These are phyloP conservation scores for Debaryomyces udenii DNA, from an alignment of 1,139 yeast species.

Conservation along the genomic window DNA sequence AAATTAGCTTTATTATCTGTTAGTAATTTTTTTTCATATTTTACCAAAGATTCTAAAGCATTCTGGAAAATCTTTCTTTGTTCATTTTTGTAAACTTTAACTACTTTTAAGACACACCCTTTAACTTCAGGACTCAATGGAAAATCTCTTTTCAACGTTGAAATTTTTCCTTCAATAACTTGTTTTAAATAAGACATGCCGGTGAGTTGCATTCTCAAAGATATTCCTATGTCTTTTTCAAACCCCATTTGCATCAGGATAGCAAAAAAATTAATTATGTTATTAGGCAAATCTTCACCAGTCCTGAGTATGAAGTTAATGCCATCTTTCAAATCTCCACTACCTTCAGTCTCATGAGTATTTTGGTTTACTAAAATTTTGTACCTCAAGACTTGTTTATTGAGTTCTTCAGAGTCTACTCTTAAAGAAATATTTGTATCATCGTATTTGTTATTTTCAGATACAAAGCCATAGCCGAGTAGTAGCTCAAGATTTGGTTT, in stretches of 20 bases:
- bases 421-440: conserved; percentile 12
- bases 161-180: conserved; percentile 11
- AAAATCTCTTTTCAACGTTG: conserved; percentile 7
- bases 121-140: background rate
- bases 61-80: conserved; percentile 13
- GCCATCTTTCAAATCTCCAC: conserved; percentile 10
- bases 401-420: conserved; percentile 8
- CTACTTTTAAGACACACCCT: conserved; percentile 3
- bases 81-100: conserved; percentile 11
- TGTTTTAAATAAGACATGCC: conserved; percentile 10
- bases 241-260: conserved; percentile 11
- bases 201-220: conserved; percentile 14
- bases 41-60: conserved; percentile 11
- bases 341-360: conserved; percentile 2
- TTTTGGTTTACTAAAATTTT: conserved; percentile 10
- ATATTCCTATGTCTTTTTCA: conserved; percentile 11
- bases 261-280: conserved; percentile 12
- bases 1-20: conserved; percentile 9
- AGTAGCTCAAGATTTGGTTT: conserved; percentile 13
- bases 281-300: conserved; percentile 10
- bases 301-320: conserved; percentile 11
- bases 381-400: conserved; percentile 9
- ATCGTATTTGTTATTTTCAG: conserved; percentile 12
- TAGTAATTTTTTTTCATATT: conserved; percentile 11
- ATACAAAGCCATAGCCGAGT: conserved; percentile 14